phyloP scores from a whole-genome alignment of 2,329 filamentous ascomycete species.

The Fusarium bulbicola region DNA sequence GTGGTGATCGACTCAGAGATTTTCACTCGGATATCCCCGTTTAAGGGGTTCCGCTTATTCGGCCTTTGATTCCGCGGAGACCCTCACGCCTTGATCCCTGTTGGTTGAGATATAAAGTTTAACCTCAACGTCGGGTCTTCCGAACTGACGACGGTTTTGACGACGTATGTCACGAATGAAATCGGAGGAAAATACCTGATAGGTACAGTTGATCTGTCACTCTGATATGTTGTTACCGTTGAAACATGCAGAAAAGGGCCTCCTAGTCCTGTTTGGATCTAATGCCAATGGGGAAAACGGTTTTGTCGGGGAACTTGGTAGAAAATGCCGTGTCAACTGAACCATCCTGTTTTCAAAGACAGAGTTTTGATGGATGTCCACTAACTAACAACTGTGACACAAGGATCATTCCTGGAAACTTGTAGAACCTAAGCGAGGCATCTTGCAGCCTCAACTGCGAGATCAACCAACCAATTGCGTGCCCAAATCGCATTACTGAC shows the following conservation, averaged over 20 bases:
- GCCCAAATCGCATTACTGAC: not conserved
- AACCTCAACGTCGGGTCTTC: conserved; percentile 13
- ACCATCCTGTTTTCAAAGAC: not conserved
- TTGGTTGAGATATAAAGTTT: conserved; percentile 4
- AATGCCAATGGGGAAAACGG: not conserved
- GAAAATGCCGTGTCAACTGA: not conserved
- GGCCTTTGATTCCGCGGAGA: not conserved
- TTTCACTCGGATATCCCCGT: conserved; percentile 3
- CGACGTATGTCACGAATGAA: not conserved
- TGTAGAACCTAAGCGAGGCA: not conserved
- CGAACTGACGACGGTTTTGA: not conserved
- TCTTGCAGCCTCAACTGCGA: not conserved
- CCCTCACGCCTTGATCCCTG: not conserved
- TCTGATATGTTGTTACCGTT: not conserved
- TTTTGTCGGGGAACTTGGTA: not conserved
- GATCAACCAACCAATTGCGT: not conserved
- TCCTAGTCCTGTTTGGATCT: not conserved
- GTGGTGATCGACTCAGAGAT: conserved; percentile 1
- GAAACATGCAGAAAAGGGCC: not conserved
- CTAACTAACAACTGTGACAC: not conserved
- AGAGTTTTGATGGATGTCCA: not conserved
- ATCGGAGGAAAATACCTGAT: not conserved
- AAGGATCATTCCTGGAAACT: not conserved
- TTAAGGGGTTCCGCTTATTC: not conserved
- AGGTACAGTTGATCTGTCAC: not conserved